Conservation (phyloP, 192 early-diverging fungal genomes). For the Allomyces macrogynus region DNA sequence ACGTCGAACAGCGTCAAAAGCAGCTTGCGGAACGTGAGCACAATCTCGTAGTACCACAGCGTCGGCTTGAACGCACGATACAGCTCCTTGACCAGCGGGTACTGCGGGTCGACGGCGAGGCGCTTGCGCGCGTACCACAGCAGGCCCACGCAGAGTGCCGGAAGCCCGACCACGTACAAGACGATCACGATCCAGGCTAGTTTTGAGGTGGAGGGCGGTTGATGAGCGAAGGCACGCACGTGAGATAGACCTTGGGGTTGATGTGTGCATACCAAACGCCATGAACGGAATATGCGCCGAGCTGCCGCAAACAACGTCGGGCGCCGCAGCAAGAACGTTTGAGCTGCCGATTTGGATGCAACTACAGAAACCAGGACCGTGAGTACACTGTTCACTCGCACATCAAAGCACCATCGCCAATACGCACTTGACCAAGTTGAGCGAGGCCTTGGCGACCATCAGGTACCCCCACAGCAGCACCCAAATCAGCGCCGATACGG, state of each 20-base stretch:
- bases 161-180: neutral
- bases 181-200: neutral
- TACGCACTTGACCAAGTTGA: neutral
- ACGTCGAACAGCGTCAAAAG: neutral
- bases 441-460: neutral
- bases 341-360: neutral
- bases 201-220: too few relatives aligned
- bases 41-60: constrained; percentile 1
- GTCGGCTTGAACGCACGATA: neutral
- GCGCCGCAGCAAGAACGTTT: neutral
- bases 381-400: too few relatives aligned
- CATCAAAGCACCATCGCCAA: too few relatives aligned
- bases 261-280: too few relatives aligned
- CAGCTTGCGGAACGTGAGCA: neutral
- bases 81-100: neutral
- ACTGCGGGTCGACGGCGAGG: neutral
- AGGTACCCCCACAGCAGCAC: neutral
- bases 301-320: neutral
- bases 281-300: too few relatives aligned
- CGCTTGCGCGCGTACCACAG: neutral
- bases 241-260: too few relatives aligned
- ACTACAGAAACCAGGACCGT: neutral
- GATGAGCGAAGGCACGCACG: too few relatives aligned
- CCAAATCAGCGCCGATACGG: neutral
- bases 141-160: neutral